Base-by-base conservation (phyloP, 495 filamentous ascomycete species). In the Apodospora peruviana region DNA sequence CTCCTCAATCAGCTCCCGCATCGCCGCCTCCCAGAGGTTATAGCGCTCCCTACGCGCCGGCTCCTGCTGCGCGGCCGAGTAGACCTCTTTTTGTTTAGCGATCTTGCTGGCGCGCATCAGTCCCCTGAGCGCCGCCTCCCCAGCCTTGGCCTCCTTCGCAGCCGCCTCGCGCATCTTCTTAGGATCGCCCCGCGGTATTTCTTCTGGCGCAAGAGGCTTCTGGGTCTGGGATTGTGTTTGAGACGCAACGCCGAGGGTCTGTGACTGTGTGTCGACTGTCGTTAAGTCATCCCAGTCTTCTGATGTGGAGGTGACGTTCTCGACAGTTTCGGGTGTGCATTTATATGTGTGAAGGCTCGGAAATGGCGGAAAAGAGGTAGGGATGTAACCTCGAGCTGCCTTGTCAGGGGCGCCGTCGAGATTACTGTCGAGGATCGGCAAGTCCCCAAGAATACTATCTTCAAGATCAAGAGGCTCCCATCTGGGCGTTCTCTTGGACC, bases 41-140 rank as follows among this genome's bases (percentile, higher is more conserved):
- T 73, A 66, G 23, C 73, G 61, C 12, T 68, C 50, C 12, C 66
- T 61, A 21, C 63, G 59, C 0, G 59, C 41, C 1, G 55, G 44
- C 29, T 72, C 54, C 19, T 55, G 63, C 45, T 69, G 62, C 7
- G 71, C 69, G 2, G 65, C 47, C 1, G 56, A 52, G 45, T 59
- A 67, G n/a, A 75, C 61, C 51, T 76, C 73, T 53, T 74, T 75
- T 43, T 75, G 72, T 39, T 64, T 68, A 45, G 70, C 69, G 9
- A 71, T 70, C 47, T 75, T 74, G 50, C 66, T 69, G 25, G 73
- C 73, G 3, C 72, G 62, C 50, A 71, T 63, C 25, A 76, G 60
- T 18, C 66, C 55, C 18, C 72, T 48, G 4, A 76, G 55, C 2
- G 73, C 72, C n/a, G 56, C 55, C 55, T 76, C 73, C 3, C 62